These are phyloP conservation scores for Phtheirospermum japonicum DNA, from an alignment of 257 asterid genomes.

Conservation along the genomic window DNA sequence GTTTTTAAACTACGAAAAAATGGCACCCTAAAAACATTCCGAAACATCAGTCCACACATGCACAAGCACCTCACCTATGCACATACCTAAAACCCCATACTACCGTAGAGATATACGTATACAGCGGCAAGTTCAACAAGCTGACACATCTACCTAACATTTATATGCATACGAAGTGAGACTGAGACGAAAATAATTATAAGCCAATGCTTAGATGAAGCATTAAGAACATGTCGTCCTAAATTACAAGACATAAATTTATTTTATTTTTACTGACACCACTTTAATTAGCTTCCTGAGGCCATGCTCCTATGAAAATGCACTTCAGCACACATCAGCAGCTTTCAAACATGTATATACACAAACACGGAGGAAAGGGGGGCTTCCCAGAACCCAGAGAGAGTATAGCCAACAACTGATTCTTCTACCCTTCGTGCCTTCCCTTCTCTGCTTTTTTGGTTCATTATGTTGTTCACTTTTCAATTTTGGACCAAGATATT, in stretches of 20 bases:
- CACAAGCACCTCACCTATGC: constrained; percentile 16
- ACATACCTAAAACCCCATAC: constrained; percentile 22
- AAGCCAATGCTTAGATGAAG: constrained; percentile 3
- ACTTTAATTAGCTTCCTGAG: constrained; percentile 18
- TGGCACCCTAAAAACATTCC: constrained; percentile 31
- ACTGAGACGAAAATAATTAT: background rate
- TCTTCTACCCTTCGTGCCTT: too few relatives aligned
- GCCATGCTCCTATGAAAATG: background rate
- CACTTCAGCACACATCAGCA: too few relatives aligned
- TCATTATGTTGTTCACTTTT: too few relatives aligned
- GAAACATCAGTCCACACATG: constrained; percentile 25
- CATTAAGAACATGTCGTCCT: constrained; percentile 5
- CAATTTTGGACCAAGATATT: too few relatives aligned
- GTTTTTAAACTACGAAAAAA: constrained; percentile 16
- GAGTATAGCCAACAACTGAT: too few relatives aligned
- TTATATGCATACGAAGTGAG: constrained; percentile 4
- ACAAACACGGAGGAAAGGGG: too few relatives aligned
- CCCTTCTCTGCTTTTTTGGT: too few relatives aligned
- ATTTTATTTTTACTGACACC: background rate
- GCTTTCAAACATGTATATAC: background rate
- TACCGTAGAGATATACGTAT: constrained; percentile 6
- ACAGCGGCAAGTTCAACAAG: constrained; percentile 10
- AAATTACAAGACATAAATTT: background rate
- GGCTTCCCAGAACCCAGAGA: too few relatives aligned
- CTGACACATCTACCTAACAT: background rate